Base-by-base conservation (phyloP, 371 early-diverging fungal genomes). In the Syncephalastrum sp. region DNA sequence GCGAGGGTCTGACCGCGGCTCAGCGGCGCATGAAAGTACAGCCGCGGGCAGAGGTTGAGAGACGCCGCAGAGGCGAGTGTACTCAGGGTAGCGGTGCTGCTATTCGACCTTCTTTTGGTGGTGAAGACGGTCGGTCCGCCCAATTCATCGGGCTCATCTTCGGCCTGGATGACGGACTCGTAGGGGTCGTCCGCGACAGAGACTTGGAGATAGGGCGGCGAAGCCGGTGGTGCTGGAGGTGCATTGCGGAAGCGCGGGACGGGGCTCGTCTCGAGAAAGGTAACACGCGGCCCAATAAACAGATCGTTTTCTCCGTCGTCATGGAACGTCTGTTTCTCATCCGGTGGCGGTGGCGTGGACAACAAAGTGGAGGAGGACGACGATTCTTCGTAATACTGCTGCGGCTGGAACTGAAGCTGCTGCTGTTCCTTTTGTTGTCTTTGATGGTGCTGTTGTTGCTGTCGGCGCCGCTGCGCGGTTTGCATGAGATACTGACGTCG, bases 221-320 rank as follows among this genome's bases (percentile, higher is more conserved):
- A 72, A 17, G 77, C 67, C 2, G 77, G 77, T n/a, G 76, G 72
- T 3, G 71, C 69, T 12, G 76, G 76, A 21, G 73, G 65, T 25
- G 55, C 70, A 51, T 76, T 76, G 38, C 77, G 77, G 47, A 76
- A 74, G 33, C 75, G 61, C 47, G 78, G 78, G 17, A 77, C 73
- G 42, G 78, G 78, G 54, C 75, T 74, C 5, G 75, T 67, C 51
- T 70, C 72, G 19, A 69, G 56, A 69, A 77, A 77, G 43, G 69
- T 70, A n/a, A 77, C 74, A 48, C 74, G 59, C 42, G 65, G 69
- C 5, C 42, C 52, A 29, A 47, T 48, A 16, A 50, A 16, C n/a
- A 38, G 49, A 6, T 54, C 50, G 42, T 42, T 57, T 23, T 24
- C 41, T 27, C 47, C 46, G 21, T 29, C 23, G 47, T 29, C 14